Percentiles rank a stretch among this genome's conserved stretches.
Conservation (phyloP, 1,284 basidiomycete species). For the Cryptococcus depauperatus region DNA sequence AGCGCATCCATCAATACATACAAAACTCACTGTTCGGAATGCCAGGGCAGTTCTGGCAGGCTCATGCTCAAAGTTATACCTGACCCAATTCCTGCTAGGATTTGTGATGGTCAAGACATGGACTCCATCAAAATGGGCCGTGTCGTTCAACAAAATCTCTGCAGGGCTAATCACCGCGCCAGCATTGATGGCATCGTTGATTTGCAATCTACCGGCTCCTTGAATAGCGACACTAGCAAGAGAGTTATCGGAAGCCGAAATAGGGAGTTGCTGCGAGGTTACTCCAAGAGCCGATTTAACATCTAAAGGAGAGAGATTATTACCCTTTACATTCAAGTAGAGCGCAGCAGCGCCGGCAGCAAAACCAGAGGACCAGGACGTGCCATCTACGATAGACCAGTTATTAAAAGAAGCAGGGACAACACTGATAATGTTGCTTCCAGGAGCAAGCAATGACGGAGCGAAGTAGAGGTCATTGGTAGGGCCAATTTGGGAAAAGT, state of each 20-base stretch:
- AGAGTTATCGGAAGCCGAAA: slow-evolving; percentile 50
- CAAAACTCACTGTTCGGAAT: slow-evolving; percentile 18
- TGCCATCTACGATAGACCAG: slow-evolving; percentile 42
- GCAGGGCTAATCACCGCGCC: slow-evolving; percentile 54
- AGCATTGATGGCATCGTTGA: slow-evolving; percentile 55
- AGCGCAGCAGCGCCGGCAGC: slow-evolving; percentile 60
- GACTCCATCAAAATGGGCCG: slow-evolving; percentile 51
- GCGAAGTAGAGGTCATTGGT: slow-evolving; percentile 55
- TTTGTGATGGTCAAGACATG: slow-evolving; percentile 41
- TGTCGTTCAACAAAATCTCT: slow-evolving; percentile 62
- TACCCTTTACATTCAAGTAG: slow-evolving; percentile 53
- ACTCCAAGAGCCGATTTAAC: slow-evolving; percentile 55
- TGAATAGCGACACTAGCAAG: slow-evolving; percentile 57
- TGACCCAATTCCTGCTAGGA: slow-evolving; percentile 17
- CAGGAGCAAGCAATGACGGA: slow-evolving; percentile 55
- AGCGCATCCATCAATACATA: neutral
- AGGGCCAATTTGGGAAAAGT: slow-evolving; percentile 55
- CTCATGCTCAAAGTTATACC: slow-evolving; percentile 27
- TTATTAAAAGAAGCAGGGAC: slow-evolving; percentile 22
- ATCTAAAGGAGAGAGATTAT: slow-evolving; percentile 38
- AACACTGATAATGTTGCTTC: slow-evolving; percentile 46
- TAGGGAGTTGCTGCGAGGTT: slow-evolving; percentile 52
- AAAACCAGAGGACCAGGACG: slow-evolving; percentile 55
- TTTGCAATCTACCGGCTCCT: slow-evolving; percentile 60
- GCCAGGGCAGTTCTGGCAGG: slow-evolving; percentile 28